Percentiles rank a stretch among this genome's conserved stretches.
These are phyloP conservation scores for Sugiyamaella grinbergsii DNA, from an alignment of 1,139 yeast species.

Conservation along the genomic window DNA sequence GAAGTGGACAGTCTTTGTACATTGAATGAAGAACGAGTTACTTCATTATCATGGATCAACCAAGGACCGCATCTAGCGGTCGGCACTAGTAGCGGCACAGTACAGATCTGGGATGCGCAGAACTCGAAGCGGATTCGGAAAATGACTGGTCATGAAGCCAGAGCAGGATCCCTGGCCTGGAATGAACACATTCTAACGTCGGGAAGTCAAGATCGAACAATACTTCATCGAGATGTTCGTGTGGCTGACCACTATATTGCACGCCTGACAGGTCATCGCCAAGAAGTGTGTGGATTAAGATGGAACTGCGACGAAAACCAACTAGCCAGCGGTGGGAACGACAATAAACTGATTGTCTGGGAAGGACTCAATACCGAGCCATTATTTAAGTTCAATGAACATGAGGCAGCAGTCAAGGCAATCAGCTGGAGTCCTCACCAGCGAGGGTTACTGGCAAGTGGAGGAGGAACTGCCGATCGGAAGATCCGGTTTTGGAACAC, in stretches of 20 bases:
- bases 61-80: conserved; percentile 89
- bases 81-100: conserved; percentile 84
- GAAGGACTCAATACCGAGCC: conserved; percentile 77
- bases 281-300: conserved; percentile 93
- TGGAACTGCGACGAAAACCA: conserved; percentile 92
- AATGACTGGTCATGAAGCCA: conserved; percentile 85
- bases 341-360: conserved; percentile 77
- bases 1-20: conserved; percentile 81
- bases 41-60: conserved; percentile 85
- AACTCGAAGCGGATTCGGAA: conserved; percentile 50
- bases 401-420: conserved; percentile 94
- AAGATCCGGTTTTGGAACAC: conserved; percentile 93
- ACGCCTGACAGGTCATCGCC: conserved; percentile 74
- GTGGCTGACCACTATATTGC: conserved; percentile 80
- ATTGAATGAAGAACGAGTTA: conserved; percentile 60
- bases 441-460: conserved; percentile 88
- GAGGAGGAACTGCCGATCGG: conserved; percentile 97
- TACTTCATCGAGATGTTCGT: conserved; percentile 88
- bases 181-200: conserved; percentile 85
- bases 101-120: conserved; percentile 87
- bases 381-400: conserved; percentile 73
- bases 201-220: conserved; percentile 84
- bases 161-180: conserved; percentile 93
- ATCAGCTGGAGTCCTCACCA: conserved; percentile 98
- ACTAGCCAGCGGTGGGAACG: conserved; percentile 62